Evolutionary conservation across 2,329 filamentous ascomycete genomes (phyloP).

Genomic region (Alternaria infectoria): DNA sequence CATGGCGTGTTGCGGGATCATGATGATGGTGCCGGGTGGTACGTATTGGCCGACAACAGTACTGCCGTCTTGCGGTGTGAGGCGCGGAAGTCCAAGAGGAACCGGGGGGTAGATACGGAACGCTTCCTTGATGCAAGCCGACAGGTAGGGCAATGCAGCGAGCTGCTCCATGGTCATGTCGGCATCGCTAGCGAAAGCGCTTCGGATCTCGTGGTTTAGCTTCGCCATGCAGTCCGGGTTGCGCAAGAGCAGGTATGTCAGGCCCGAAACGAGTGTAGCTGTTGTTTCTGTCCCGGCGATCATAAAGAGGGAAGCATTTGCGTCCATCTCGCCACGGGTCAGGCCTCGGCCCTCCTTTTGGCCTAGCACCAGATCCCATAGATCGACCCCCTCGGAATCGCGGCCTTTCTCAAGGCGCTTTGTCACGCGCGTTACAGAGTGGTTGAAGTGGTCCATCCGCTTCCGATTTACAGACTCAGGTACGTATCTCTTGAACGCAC

Average conservation of each 20-base stretch:
- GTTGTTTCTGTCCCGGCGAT: constrained; percentile 56
- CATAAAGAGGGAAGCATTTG: constrained; percentile 48
- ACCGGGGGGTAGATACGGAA: constrained; percentile 53
- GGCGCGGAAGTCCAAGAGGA: constrained; percentile 41
- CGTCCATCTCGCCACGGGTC: constrained; percentile 46
- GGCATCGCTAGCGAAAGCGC: constrained; percentile 27
- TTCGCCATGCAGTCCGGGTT: constrained; percentile 35
- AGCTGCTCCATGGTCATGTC: constrained; percentile 46
- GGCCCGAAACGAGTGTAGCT: constrained; percentile 49
- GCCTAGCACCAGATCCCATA: constrained; percentile 50
- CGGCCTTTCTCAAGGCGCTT: constrained; percentile 39
- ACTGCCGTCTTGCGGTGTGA: constrained; percentile 45
- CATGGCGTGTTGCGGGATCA: constrained; percentile 26
- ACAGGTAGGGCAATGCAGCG: constrained; percentile 44
- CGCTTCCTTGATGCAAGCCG: constrained; percentile 51
- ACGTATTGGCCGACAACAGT: constrained; percentile 46
- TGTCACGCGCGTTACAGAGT: constrained; percentile 31
- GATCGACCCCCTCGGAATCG: constrained; percentile 40
- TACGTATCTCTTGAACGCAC: constrained; percentile 7
- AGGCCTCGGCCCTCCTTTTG: constrained; percentile 40
- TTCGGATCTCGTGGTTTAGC: constrained; percentile 38
- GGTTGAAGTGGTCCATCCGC: constrained; percentile 22
- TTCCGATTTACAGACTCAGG: constrained; percentile 17
- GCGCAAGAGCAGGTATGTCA: constrained; percentile 45
- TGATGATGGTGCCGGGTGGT: constrained; percentile 32